Percentiles rank a stretch among this genome's conserved stretches.
Evolutionary conservation across 1,284 basidiomycete genomes (phyloP).

Genomic region (Sanguinoderma infundibulare): DNA sequence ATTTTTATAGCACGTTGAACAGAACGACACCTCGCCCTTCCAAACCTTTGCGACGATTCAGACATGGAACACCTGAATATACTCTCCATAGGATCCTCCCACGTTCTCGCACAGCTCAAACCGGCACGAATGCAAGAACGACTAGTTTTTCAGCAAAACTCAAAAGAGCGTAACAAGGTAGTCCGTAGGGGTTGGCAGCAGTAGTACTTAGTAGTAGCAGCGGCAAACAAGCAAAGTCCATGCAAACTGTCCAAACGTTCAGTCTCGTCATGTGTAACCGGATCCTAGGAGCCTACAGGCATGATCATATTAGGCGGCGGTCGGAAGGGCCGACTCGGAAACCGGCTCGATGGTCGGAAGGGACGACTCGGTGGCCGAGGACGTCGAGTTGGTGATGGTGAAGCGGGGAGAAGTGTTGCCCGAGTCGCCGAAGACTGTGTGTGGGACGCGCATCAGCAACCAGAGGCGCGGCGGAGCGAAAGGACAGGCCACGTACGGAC

Average conservation of each 20-base stretch:
- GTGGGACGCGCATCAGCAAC: not conserved
- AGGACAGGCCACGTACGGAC: slow-evolving; percentile 39
- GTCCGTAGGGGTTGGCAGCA: not conserved
- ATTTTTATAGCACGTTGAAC: too few relatives aligned
- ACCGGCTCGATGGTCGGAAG: too few relatives aligned
- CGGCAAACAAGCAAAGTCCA: slow-evolving; percentile 1
- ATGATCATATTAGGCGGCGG: not conserved
- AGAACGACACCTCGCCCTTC: too few relatives aligned
- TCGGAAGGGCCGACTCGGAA: too few relatives aligned
- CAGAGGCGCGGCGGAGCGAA: slow-evolving; percentile 9
- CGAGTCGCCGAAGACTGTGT: slow-evolving; percentile 41
- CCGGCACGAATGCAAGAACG: not conserved
- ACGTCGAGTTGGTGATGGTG: slow-evolving; percentile 29
- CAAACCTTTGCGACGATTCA: too few relatives aligned
- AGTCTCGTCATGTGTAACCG: not conserved
- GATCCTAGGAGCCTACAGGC: not conserved
- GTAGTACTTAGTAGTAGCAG: not conserved
- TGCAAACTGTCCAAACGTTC: slow-evolving; percentile 16
- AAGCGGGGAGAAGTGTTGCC: slow-evolving; percentile 40
- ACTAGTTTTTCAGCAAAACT: not conserved
- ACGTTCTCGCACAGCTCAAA: not conserved
- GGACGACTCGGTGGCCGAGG: not conserved
- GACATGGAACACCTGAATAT: too few relatives aligned
- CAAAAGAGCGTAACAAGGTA: slow-evolving; percentile 6
- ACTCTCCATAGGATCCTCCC: too few relatives aligned